phyloP scores from a whole-genome alignment of 768 basidiomycete species.

The Mycena galericulata region DNA sequence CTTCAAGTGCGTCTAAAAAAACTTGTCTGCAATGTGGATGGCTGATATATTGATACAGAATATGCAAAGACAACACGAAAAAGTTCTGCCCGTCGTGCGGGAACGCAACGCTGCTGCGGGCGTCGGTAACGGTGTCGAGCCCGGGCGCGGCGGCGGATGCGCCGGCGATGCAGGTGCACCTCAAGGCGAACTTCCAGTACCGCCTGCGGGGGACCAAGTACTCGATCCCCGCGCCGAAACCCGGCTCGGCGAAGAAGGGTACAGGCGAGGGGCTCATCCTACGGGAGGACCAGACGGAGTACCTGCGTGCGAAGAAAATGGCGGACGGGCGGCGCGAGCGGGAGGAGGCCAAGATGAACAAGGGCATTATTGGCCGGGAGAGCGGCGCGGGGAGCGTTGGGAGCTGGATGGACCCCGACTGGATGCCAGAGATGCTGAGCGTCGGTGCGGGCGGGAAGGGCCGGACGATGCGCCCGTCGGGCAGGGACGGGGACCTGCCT shows the following conservation, averaged over 20 bases:
- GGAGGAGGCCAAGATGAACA: conserved; percentile 82
- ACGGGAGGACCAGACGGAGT: conserved; percentile 93
- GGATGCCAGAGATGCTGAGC: conserved; percentile 85
- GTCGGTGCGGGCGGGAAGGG: conserved; percentile 80
- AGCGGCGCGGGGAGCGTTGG: conserved; percentile 67
- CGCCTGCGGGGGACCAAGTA: conserved; percentile 91
- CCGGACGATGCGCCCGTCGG: conserved; percentile 60
- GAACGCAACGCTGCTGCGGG: conserved; percentile 89
- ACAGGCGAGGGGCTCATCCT: conserved; percentile 87
- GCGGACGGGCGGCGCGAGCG: conserved; percentile 80
- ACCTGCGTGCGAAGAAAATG: conserved; percentile 82
- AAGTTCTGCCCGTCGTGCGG: conserved; percentile 99
- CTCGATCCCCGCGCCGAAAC: conserved; percentile 90
- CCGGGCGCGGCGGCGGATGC: conserved; percentile 70
- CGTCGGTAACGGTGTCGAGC: conserved; percentile 87
- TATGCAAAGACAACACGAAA: conserved; percentile 94
- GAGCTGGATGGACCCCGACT: conserved; percentile 97
- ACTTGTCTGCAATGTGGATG: conserved; percentile 8
- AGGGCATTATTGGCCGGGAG: conserved; percentile 65
- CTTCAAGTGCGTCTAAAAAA: conserved; percentile 97
- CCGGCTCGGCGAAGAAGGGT: conserved; percentile 88
- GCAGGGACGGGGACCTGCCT: conserved; percentile 78
- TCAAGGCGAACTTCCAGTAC: conserved; percentile 97
- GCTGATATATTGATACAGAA: conserved; percentile 57
- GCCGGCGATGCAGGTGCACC: conserved; percentile 86